Evolutionary conservation across 192 early-diverging fungal genomes (phyloP).

Genomic region (Umbelopsis isabellina): DNA sequence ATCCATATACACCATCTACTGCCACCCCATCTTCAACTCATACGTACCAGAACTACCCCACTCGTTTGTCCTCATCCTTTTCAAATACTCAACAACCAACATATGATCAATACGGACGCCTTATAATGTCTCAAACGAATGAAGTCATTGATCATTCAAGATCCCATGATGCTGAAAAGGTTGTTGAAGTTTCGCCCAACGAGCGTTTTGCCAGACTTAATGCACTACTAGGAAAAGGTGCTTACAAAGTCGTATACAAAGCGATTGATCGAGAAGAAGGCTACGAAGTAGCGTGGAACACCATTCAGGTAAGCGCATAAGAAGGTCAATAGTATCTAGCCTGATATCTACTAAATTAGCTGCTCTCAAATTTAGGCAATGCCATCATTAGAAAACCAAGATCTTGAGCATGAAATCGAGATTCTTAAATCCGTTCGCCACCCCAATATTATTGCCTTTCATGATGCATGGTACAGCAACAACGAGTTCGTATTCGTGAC

Average conservation of each 20-base stretch:
- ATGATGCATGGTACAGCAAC: slow-evolving; percentile 65
- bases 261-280: slow-evolving; percentile 86
- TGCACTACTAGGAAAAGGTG: slow-evolving; percentile 73
- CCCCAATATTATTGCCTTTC: slow-evolving; percentile 82
- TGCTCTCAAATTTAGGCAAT: slow-evolving; percentile 16
- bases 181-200: slow-evolving; percentile 58
- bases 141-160: slow-evolving; percentile 58
- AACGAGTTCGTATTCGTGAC: slow-evolving; percentile 83
- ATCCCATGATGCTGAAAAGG: slow-evolving; percentile 53
- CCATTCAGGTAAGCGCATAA: slow-evolving; percentile 67
- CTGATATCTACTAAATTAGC: neutral
- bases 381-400: slow-evolving; percentile 36
- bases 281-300: slow-evolving; percentile 89
- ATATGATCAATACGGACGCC: slow-evolving; percentile 12
- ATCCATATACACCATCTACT: slow-evolving; percentile 4
- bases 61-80: slow-evolving; percentile 1
- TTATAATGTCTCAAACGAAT: slow-evolving; percentile 28
- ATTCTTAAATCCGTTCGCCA: slow-evolving; percentile 80
- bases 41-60: slow-evolving; percentile 10
- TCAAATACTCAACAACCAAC: slow-evolving; percentile 5
- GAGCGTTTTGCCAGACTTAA: slow-evolving; percentile 62
- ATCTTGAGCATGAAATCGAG: slow-evolving; percentile 55
- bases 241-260: slow-evolving; percentile 83
- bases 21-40: neutral
- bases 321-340: slow-evolving; percentile 40